These are phyloP conservation scores for Phialocephala subalpina DNA, from an alignment of 2,329 filamentous ascomycete genomes.

Conservation along the genomic window DNA sequence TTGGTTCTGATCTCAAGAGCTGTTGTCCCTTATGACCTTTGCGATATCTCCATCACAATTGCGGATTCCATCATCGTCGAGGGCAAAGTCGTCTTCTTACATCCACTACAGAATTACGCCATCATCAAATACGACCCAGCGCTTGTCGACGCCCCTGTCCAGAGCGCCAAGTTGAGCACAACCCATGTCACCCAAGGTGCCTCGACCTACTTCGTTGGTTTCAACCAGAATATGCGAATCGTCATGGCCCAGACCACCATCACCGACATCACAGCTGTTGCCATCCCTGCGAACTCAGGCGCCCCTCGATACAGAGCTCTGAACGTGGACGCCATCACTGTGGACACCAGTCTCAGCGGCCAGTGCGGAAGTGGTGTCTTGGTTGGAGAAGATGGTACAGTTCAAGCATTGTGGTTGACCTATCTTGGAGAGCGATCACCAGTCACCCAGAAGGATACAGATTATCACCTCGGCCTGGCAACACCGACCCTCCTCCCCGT, in stretches of 20 bases:
- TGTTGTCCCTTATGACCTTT: constrained; percentile 94
- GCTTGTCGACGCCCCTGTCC: constrained; percentile 91
- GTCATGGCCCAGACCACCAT: constrained; percentile 94
- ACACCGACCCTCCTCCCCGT: constrained; percentile 90
- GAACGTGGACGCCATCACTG: constrained; percentile 95
- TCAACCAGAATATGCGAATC: constrained; percentile 93
- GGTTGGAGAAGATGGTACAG: constrained; percentile 86
- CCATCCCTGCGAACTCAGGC: constrained; percentile 91
- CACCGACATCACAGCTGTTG: constrained; percentile 96
- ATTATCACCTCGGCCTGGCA: constrained; percentile 93
- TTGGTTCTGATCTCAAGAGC: constrained; percentile 93
- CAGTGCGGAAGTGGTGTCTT: constrained; percentile 96
- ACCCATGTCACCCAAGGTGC: constrained; percentile 90
- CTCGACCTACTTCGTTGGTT: constrained; percentile 96
- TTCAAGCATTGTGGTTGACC: constrained; percentile 95
- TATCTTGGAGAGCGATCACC: constrained; percentile 90
- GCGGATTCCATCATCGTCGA: constrained; percentile 95
- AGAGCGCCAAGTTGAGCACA: constrained; percentile 84
- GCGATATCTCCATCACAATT: constrained; percentile 95
- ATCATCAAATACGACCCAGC: constrained; percentile 94
- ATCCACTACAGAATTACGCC: constrained; percentile 96
- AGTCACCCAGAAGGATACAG: constrained; percentile 85
- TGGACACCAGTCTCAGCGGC: constrained; percentile 89
- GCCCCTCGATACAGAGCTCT: constrained; percentile 94
- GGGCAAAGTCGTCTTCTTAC: constrained; percentile 93